Evolutionary conservation across 257 asterid species (phyloP).

Genomic region (Solanum clarkiae): DNA sequence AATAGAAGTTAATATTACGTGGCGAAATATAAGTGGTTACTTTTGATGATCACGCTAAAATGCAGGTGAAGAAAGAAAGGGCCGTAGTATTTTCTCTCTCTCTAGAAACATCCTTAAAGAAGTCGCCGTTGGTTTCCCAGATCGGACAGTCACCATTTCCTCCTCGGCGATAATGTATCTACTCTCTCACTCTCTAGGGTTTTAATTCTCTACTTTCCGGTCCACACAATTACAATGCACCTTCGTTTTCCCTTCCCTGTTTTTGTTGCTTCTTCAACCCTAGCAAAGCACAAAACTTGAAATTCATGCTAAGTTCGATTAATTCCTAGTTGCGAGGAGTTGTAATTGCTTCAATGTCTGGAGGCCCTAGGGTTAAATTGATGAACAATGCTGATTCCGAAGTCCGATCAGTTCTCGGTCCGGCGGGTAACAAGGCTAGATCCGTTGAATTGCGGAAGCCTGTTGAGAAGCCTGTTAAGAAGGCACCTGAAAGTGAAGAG

Average conservation of each 20-base stretch:
- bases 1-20: not conserved
- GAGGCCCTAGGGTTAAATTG: slow-evolving; percentile 52
- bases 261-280: not conserved
- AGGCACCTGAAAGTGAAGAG: slow-evolving; percentile 23
- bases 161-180: not conserved
- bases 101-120: slow-evolving; percentile 24
- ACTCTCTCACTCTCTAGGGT: not conserved
- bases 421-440: slow-evolving; percentile 68
- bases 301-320: not conserved
- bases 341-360: slow-evolving; percentile 41
- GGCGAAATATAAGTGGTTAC: not conserved
- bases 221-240: not conserved
- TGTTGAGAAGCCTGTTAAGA: slow-evolving; percentile 20
- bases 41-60: not conserved
- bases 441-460: slow-evolving; percentile 54
- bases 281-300: not conserved
- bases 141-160: not conserved
- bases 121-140: slow-evolving; percentile 17
- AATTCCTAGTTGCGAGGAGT: not conserved
- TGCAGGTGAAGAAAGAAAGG: not conserved
- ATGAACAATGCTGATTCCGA: slow-evolving; percentile 43
- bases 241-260: not conserved
- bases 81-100: slow-evolving; percentile 8
- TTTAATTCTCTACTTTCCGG: not conserved
- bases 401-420: slow-evolving; percentile 62